Evolutionary conservation across 2,329 filamentous ascomycete genomes (phyloP), one percentile per base, ranked within the genome.

Genomic region (Sphaceloma murrayae): DNA sequence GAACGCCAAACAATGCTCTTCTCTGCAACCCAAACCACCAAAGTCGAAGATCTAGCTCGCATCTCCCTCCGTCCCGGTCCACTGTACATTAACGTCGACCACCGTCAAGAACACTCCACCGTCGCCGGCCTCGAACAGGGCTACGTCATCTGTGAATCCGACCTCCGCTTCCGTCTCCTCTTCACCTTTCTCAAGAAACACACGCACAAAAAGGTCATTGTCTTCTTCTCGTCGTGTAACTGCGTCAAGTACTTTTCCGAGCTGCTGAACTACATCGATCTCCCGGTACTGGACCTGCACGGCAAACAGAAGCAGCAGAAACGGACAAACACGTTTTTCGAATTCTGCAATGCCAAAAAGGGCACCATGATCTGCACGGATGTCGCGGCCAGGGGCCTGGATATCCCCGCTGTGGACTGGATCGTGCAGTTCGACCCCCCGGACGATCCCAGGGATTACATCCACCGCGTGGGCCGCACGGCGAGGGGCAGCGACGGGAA

Each of bases 281-380:
- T 95, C 30, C 87, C 84, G 4, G 85, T 93, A 2, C 73, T 94
- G 32, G 82, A 85, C 54, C 72, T 94, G 5, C 85, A 93, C 63
- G 91, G 87, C 53, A 95, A 98, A 67, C 86, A 94, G 67, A 98
- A 98, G 67, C 91, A 98, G 66, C 87, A 95, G 66, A 94, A 94
- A 65, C 84, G 91, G n/a, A 98, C 91, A 17, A 94, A 93, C 60
- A 94, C 87, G 1, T 98, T 98, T 63, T 98, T 96, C 63, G 89
- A 96, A 62, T 98, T 98, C 62, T 81, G 78, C 58, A 87, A 88
- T 57, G 82, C 88, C 13, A 80, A 79, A 52, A 77, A 83, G 52
- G 91, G 89, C 17, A 94, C 85, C 1, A 66, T 98, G 44, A 91
- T 98, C 54, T 95, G 88, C 67, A 98, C 91, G 0, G 91, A 98